phyloP scores from a whole-genome alignment of 2,329 filamentous ascomycete species.

The Pestalotiopsis sp. region DNA sequence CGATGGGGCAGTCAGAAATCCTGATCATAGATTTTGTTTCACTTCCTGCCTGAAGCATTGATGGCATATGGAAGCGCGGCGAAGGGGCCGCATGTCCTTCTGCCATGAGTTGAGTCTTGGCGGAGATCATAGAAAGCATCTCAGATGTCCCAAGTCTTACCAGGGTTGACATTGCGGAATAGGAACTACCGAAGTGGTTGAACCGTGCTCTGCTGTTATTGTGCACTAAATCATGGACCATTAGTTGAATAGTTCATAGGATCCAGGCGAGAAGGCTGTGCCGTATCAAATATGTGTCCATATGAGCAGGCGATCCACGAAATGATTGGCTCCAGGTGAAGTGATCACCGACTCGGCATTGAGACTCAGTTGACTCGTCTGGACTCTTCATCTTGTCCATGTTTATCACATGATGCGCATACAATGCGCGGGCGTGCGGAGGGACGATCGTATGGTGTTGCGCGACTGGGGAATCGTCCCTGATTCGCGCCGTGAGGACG shows the following conservation, averaged over 20 bases:
- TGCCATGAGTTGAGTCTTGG: neutral
- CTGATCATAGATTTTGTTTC: neutral
- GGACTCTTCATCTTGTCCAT: neutral
- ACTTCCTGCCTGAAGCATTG: neutral
- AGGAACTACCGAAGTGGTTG: neutral
- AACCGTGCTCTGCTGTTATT: neutral
- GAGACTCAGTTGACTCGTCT: neutral
- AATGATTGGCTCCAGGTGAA: neutral
- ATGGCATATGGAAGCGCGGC: neutral
- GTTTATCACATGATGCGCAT: conserved; percentile 24
- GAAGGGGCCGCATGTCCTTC: neutral
- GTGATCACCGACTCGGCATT: neutral
- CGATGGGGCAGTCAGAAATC: neutral
- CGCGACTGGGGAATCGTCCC: neutral
- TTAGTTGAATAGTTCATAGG: neutral
- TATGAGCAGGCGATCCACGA: neutral
- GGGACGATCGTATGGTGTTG: neutral
- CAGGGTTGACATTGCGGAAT: neutral
- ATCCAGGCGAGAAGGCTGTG: neutral
- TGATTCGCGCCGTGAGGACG: neutral
- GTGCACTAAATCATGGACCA: neutral
- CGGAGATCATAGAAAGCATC: neutral
- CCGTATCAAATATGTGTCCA: neutral
- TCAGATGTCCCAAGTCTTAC: neutral
- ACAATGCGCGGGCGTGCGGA: conserved; percentile 16